Conservation (phyloP, 23 red algal genomes). For the Pyropia yezoensis region DNA sequence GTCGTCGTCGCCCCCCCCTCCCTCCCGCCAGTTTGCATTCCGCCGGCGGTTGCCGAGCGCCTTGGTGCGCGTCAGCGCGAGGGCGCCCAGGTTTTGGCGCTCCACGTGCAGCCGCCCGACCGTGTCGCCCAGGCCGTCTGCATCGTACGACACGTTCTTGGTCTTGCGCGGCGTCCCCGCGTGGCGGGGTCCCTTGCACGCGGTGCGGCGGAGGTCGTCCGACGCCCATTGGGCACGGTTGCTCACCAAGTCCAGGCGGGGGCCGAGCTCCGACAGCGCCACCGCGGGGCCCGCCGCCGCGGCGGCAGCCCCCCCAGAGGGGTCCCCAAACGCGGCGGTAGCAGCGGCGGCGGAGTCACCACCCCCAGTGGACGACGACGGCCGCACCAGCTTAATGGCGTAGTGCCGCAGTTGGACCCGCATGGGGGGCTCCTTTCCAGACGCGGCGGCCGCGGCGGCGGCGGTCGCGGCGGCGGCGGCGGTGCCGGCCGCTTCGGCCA, state of each 20-base stretch:
- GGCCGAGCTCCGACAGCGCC: constrained; percentile 49
- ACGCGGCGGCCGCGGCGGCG: too few species aligned
- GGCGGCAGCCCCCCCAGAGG: neutral
- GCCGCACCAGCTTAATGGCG: constrained; percentile 48
- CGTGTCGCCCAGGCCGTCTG: constrained; percentile 42
- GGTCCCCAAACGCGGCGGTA: too few species aligned
- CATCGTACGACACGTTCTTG: constrained; percentile 56
- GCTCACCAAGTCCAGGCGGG: constrained; percentile 51
- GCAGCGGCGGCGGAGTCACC: neutral
- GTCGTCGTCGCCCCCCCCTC: too few species aligned
- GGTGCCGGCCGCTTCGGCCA: too few species aligned
- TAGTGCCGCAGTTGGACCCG: constrained; percentile 66
- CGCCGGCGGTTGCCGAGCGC: constrained; percentile 27
- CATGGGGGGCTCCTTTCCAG: neutral
- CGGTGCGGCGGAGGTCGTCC: constrained; percentile 49
- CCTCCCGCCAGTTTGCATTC: neutral
- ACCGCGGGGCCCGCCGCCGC: constrained; percentile 49
- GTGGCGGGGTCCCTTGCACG: constrained; percentile 34
- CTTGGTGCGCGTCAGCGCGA: constrained; percentile 57
- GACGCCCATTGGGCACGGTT: constrained; percentile 65
- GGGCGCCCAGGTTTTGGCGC: constrained; percentile 44
- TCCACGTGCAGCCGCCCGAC: constrained; percentile 66
- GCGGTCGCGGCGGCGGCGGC: too few species aligned
- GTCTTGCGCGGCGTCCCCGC: constrained; percentile 17
- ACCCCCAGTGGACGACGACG: too few species aligned